These are phyloP conservation scores for Cyamopsis tetragonoloba DNA, from an alignment of 306 rosid species.

Conservation along the genomic window DNA sequence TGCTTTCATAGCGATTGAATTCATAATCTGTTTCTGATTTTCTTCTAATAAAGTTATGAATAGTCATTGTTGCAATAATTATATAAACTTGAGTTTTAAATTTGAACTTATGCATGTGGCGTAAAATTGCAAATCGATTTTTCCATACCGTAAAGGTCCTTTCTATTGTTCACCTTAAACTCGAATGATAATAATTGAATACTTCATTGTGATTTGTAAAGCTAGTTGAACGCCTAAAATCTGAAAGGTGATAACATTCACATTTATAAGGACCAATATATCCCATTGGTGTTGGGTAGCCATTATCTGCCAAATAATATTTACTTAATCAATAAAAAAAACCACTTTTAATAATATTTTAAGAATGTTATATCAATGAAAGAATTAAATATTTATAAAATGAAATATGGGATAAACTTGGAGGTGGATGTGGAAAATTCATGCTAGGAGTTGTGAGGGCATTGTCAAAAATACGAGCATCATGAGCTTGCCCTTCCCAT, in stretches of 20 bases:
- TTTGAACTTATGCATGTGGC: background rate
- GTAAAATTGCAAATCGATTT: background rate
- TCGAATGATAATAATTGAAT: background rate
- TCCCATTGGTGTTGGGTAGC: background rate
- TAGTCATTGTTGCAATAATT: too few relatives aligned
- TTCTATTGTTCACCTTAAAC: background rate
- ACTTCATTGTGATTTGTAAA: background rate
- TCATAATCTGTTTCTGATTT: too few relatives aligned
- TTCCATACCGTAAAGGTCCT: background rate
- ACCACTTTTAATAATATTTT: too few relatives aligned
- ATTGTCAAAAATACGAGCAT: background rate
- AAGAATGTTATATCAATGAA: too few relatives aligned
- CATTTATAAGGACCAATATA: too few relatives aligned
- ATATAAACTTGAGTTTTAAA: too few relatives aligned
- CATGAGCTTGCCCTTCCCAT: background rate
- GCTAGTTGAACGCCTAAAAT: too few relatives aligned
- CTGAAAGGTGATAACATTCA: too few relatives aligned
- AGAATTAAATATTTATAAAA: background rate
- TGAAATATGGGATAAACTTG: background rate
- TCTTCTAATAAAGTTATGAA: too few relatives aligned
- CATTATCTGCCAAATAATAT: background rate
- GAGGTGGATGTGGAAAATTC: background rate
- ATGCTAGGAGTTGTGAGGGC: background rate
- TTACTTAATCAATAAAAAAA: background rate
- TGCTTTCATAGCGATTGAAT: too few relatives aligned